phyloP scores from a whole-genome alignment of 495 filamentous ascomycete species.

The Jackrogersella multiformis region DNA sequence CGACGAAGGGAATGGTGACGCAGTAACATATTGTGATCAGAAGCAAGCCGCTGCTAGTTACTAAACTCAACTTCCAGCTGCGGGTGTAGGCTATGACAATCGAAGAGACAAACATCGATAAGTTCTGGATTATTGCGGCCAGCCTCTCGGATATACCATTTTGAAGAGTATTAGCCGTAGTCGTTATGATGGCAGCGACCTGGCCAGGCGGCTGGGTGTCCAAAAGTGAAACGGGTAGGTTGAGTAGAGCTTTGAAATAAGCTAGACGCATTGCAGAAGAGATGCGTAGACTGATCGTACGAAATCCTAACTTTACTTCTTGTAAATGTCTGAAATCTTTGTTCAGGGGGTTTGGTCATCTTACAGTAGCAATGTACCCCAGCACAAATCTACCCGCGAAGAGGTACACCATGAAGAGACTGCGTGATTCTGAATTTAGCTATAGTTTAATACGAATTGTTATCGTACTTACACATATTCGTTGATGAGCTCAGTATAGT shows the following conservation, averaged over 20 bases:
- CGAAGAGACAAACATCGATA: constrained; percentile 60
- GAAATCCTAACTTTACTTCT: constrained; percentile 58
- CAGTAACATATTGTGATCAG: constrained; percentile 67
- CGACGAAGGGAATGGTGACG: constrained; percentile 62
- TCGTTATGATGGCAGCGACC: constrained; percentile 69
- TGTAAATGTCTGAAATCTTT: background rate
- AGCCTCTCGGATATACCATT: constrained; percentile 73
- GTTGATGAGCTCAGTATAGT: constrained; percentile 35
- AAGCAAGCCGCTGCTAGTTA: constrained; percentile 64
- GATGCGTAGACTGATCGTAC: constrained; percentile 63
- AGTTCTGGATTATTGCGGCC: constrained; percentile 60
- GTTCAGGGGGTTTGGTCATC: constrained; percentile 19
- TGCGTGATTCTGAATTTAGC: constrained; percentile 25
- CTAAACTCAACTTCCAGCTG: constrained; percentile 66
- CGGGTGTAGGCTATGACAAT: constrained; percentile 65
- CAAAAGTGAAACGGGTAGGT: constrained; percentile 61
- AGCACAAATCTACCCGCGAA: constrained; percentile 68
- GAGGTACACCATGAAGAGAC: constrained; percentile 68
- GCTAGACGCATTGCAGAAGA: constrained; percentile 63
- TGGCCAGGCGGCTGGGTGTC: constrained; percentile 64
- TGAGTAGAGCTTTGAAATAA: constrained; percentile 62
- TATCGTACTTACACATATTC: constrained; percentile 41
- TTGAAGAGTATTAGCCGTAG: constrained; percentile 70
- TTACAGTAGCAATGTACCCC: constrained; percentile 65
- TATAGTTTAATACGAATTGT: background rate